Percentiles rank a stretch among this genome's conserved stretches.
Evolutionary conservation across 2,329 filamentous ascomycete species (phyloP).

Genomic region (Chlorencoelia australis): DNA sequence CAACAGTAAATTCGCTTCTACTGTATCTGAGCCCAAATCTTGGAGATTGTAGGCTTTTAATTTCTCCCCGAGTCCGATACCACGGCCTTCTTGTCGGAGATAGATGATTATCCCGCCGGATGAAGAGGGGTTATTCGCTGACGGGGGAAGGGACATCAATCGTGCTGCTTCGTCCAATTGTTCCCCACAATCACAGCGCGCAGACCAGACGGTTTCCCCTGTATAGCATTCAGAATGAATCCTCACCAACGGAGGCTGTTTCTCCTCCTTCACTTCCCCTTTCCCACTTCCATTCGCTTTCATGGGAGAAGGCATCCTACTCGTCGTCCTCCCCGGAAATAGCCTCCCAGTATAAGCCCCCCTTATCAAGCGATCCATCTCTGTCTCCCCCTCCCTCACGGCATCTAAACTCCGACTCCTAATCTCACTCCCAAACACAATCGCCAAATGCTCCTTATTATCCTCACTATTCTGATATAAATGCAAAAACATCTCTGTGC

Average conservation of each 20-base stretch:
- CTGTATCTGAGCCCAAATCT: slow-evolving; percentile 93
- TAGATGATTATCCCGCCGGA: slow-evolving; percentile 88
- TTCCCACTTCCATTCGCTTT: slow-evolving; percentile 3
- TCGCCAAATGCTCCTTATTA: slow-evolving; percentile 91
- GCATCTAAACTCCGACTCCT: slow-evolving; percentile 64
- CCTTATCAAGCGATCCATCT: slow-evolving; percentile 84
- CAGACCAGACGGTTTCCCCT: slow-evolving; percentile 96
- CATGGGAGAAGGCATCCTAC: slow-evolving; percentile 8
- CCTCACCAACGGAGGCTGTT: slow-evolving; percentile 59
- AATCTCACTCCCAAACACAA: slow-evolving; percentile 87
- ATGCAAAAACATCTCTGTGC: slow-evolving; percentile 94
- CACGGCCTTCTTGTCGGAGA: slow-evolving; percentile 87
- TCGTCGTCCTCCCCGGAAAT: slow-evolving; percentile 69
- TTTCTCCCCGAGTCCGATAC: slow-evolving; percentile 90
- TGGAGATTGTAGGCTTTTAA: slow-evolving; percentile 97
- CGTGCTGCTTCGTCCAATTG: slow-evolving; percentile 93
- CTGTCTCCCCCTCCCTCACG: slow-evolving; percentile 65
- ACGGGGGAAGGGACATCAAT: slow-evolving; percentile 68
- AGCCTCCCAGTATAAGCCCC: slow-evolving; percentile 86
- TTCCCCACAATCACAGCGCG: slow-evolving; percentile 94
- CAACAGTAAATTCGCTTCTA: slow-evolving; percentile 85
- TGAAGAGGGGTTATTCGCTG: slow-evolving; percentile 25
- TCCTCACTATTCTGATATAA: slow-evolving; percentile 89
- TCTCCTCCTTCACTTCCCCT: slow-evolving; percentile 3
- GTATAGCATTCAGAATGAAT: slow-evolving; percentile 99